phyloP scores from a whole-genome alignment of 2,329 filamentous ascomycete species.

The Fusarium sp. region DNA sequence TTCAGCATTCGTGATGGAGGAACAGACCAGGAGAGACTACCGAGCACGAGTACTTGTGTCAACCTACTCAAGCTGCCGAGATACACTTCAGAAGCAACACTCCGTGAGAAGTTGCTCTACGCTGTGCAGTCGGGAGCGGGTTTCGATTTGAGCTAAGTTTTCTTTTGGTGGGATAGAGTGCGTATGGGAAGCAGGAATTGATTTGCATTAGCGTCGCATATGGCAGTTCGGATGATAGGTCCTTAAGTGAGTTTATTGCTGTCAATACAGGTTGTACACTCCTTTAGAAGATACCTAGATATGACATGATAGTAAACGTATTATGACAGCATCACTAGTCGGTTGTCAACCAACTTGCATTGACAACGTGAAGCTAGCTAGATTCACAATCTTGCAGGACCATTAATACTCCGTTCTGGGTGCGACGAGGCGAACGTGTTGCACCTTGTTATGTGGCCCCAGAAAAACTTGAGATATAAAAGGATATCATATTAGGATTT shows the following conservation, averaged over 20 bases:
- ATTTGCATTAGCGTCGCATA: conserved; percentile 40
- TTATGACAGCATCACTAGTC: conserved; percentile 1
- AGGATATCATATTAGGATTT: no score
- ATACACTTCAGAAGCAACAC: conserved; percentile 75
- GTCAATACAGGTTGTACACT: neutral
- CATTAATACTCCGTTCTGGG: no score
- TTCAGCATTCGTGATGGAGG: conserved; percentile 90
- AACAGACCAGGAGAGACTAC: conserved; percentile 76
- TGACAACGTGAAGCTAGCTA: no score
- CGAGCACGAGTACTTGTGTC: conserved; percentile 95
- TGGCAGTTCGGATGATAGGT: conserved; percentile 18
- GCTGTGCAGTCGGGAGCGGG: conserved; percentile 91
- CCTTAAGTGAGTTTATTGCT: neutral
- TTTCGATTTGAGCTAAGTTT: conserved; percentile 80
- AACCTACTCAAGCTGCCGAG: conserved; percentile 93
- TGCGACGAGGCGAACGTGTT: no score
- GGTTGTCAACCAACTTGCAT: no score
- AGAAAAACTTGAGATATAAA: no score
- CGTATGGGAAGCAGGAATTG: conserved; percentile 11
- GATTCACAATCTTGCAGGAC: no score
- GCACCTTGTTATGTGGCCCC: no score
- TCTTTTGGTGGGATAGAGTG: conserved; percentile 4
- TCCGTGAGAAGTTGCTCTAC: conserved; percentile 89
- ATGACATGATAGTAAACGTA: neutral
- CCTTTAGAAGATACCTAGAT: neutral